A percentile compares a stretch with the other conserved stretches of the same genome.
Conservation (phyloP, 495 filamentous ascomycete species). For the Trichoderma reesei region DNA sequence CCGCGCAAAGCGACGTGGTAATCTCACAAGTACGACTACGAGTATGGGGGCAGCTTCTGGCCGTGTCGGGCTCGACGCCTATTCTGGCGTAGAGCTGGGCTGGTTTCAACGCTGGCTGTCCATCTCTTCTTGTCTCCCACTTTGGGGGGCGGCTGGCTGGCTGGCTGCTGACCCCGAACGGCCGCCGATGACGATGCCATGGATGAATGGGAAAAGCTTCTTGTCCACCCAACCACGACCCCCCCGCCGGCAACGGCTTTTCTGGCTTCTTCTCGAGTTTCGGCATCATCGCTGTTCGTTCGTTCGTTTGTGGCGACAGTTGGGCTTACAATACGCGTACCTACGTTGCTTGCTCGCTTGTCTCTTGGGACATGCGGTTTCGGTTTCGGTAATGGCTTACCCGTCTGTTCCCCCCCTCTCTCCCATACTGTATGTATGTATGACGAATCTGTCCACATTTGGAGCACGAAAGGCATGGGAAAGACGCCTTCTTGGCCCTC, state of each 20-base stretch:
- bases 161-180: neutral
- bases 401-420: neutral
- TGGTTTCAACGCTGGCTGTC: too few relatives aligned
- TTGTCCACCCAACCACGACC: neutral
- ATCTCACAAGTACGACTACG: too few relatives aligned
- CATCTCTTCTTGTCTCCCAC: too few relatives aligned
- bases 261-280: too few relatives aligned
- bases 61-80: slow-evolving; percentile 1
- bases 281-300: neutral
- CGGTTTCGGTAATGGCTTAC: neutral
- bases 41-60: neutral
- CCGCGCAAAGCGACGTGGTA: slow-evolving; percentile 7
- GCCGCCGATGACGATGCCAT: neutral
- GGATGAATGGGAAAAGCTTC: too few relatives aligned
- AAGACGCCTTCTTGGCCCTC: too few relatives aligned
- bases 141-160: too few relatives aligned
- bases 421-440: neutral
- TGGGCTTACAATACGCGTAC: neutral
- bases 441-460: neutral
- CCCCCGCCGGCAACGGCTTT: too few relatives aligned
- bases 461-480: neutral
- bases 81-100: neutral
- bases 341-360: neutral
- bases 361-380: neutral
- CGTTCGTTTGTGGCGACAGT: neutral